phyloP scores from a whole-genome alignment of 2,329 filamentous ascomycete genomes.

The Sclerotiophoma versabilis region DNA sequence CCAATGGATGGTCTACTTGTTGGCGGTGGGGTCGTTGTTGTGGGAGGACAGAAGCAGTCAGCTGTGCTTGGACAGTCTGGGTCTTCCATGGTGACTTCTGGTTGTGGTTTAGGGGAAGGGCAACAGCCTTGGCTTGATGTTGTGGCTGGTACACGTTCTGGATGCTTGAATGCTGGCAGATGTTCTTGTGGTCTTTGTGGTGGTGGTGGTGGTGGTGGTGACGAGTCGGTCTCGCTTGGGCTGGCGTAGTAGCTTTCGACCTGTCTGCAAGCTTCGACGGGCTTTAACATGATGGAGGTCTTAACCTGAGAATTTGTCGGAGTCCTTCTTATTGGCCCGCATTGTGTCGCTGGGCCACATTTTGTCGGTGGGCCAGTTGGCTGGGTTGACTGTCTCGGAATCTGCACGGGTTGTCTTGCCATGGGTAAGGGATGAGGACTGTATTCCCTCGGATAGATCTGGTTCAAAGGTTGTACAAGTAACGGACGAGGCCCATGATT shows the following conservation, averaged over 20 bases:
- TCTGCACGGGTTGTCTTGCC: background rate
- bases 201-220: slow-evolving; percentile 4
- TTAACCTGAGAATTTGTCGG: background rate
- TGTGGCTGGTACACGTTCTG: background rate
- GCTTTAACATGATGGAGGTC: background rate
- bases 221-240: slow-evolving; percentile 6
- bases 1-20: background rate
- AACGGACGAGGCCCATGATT: slow-evolving; percentile 3
- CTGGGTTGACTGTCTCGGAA: background rate
- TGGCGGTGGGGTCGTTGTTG: slow-evolving; percentile 1
- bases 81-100: slow-evolving; percentile 8
- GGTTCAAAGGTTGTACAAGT: background rate
- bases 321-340: background rate
- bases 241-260: slow-evolving; percentile 11
- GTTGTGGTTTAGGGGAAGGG: slow-evolving; percentile 1
- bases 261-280: background rate
- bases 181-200: background rate
- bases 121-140: slow-evolving; percentile 5
- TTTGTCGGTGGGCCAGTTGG: background rate
- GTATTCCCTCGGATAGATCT: background rate
- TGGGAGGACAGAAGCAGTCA: slow-evolving; percentile 32
- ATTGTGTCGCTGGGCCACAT: background rate
- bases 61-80: slow-evolving; percentile 24
- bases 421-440: background rate
- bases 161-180: background rate